These are phyloP conservation scores for Colletotrichum incanum DNA, from an alignment of 2,329 filamentous ascomycete genomes.

Conservation along the genomic window DNA sequence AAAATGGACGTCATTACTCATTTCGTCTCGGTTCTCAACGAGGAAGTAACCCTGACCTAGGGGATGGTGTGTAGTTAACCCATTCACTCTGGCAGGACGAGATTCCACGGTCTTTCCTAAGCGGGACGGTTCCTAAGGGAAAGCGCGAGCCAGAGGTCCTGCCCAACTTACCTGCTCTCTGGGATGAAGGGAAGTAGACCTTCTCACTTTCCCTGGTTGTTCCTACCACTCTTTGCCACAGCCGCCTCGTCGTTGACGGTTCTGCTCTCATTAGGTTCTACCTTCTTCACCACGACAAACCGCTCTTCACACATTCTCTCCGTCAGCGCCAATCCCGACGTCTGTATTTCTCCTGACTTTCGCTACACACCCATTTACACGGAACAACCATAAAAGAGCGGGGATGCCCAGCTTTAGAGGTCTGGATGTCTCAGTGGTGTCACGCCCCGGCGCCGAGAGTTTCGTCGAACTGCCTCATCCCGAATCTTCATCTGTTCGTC, in stretches of 20 bases:
- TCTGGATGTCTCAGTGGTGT: slow-evolving; percentile 62
- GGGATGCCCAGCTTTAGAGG: slow-evolving; percentile 67
- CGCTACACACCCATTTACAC: not conserved
- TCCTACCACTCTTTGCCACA: not conserved
- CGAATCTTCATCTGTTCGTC: slow-evolving; percentile 62
- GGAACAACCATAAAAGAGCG: not conserved
- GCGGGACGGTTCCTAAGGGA: not conserved
- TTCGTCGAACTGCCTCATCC: slow-evolving; percentile 71
- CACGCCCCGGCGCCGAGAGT: slow-evolving; percentile 53
- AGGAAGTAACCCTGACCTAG: no score
- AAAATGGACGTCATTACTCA: not conserved
- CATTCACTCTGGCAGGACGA: not conserved
- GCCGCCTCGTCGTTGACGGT: not conserved
- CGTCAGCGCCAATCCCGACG: not conserved
- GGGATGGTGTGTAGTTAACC: not conserved
- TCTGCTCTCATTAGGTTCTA: not conserved
- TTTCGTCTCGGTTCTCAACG: not conserved
- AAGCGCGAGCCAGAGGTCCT: not conserved
- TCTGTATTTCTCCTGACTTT: not conserved
- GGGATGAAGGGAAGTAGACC: not conserved
- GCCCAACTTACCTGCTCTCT: no score
- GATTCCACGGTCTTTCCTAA: not conserved
- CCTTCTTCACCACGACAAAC: not conserved
- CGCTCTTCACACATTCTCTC: not conserved
- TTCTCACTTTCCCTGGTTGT: not conserved